These are phyloP conservation scores for Neophaeococcomyces aloes DNA, from an alignment of 2,329 filamentous ascomycete species.

Conservation along the genomic window DNA sequence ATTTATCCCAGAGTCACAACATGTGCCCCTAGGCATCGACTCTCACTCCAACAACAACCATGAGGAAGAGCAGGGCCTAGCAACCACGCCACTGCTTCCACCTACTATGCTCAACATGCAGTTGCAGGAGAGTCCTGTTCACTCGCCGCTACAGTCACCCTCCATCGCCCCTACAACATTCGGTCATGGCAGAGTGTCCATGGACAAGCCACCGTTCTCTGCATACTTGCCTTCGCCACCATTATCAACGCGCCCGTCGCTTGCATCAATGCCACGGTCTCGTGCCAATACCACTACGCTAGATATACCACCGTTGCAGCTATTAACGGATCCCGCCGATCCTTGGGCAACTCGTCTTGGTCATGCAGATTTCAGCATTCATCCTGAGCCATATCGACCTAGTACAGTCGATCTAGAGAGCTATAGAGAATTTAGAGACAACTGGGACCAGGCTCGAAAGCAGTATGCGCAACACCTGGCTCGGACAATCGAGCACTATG, in stretches of 20 bases:
- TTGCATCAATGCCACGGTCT: conserved; percentile 56
- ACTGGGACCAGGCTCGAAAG: conserved; percentile 73
- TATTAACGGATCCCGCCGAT: conserved; percentile 54
- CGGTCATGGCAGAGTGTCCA: conserved; percentile 35
- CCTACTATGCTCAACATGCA: conserved; percentile 58
- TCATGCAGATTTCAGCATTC: conserved; percentile 86
- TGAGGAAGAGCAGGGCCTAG: conserved; percentile 51
- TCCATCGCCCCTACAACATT: conserved; percentile 54
- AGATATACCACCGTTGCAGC: conserved; percentile 54
- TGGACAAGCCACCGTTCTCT: conserved; percentile 39
- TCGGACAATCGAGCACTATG: conserved; percentile 82
- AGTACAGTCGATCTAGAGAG: conserved; percentile 49
- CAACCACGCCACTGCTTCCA: conserved; percentile 74
- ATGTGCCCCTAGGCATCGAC: conserved; percentile 43
- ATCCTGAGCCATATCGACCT: conserved; percentile 68
- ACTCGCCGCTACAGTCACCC: conserved; percentile 80
- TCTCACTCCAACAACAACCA: conserved; percentile 33
- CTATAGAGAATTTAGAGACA: conserved; percentile 56
- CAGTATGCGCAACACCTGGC: conserved; percentile 86
- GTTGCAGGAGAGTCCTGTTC: conserved; percentile 45
- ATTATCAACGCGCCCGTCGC: conserved; percentile 65
- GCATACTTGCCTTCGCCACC: conserved; percentile 54
- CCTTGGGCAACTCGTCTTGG: conserved; percentile 78
- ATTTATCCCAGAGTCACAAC: conserved; percentile 38
- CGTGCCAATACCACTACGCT: conserved; percentile 38